phyloP scores from a whole-genome alignment of 78 protist genomes.

The Tieghemostelium lacteum region DNA sequence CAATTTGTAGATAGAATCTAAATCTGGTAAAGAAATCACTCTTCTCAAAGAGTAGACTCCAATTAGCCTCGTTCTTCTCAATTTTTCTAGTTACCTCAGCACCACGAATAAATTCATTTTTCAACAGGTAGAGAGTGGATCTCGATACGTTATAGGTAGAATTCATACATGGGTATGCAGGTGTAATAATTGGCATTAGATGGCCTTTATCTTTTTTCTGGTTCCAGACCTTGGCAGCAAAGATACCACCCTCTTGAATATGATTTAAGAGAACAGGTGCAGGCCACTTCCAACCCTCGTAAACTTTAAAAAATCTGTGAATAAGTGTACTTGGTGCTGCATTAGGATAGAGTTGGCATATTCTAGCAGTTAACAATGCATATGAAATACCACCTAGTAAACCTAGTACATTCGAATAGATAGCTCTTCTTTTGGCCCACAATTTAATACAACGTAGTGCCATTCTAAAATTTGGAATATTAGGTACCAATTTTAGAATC shows the following conservation, averaged over 20 bases:
- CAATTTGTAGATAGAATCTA: slow-evolving; percentile 58
- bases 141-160: slow-evolving; percentile 92
- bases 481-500: slow-evolving; percentile 94
- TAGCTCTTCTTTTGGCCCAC: slow-evolving; percentile 97
- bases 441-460: slow-evolving; percentile 92
- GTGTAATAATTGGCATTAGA: slow-evolving; percentile 97
- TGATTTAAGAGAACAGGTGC: slow-evolving; percentile 64
- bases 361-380: slow-evolving; percentile 96
- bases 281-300: slow-evolving; percentile 89
- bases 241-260: slow-evolving; percentile 63
- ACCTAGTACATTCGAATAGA: slow-evolving; percentile 94
- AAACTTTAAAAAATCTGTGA: slow-evolving; percentile 91
- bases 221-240: slow-evolving; percentile 82
- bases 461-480: slow-evolving; percentile 86
- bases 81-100: slow-evolving; percentile 55
- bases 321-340: slow-evolving; percentile 89
- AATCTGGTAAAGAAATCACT: slow-evolving; percentile 85
- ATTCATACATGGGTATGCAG: slow-evolving; percentile 98
- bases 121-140: slow-evolving; percentile 88
- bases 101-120: slow-evolving; percentile 92
- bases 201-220: slow-evolving; percentile 82
- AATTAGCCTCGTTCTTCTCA: slow-evolving; percentile 33
- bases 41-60: slow-evolving; percentile 79
- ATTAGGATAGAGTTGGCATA: slow-evolving; percentile 97
- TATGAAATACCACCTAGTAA: slow-evolving; percentile 97